Conservation (phyloP, 1,284 basidiomycete species). For the Neonothopanus nambi region DNA sequence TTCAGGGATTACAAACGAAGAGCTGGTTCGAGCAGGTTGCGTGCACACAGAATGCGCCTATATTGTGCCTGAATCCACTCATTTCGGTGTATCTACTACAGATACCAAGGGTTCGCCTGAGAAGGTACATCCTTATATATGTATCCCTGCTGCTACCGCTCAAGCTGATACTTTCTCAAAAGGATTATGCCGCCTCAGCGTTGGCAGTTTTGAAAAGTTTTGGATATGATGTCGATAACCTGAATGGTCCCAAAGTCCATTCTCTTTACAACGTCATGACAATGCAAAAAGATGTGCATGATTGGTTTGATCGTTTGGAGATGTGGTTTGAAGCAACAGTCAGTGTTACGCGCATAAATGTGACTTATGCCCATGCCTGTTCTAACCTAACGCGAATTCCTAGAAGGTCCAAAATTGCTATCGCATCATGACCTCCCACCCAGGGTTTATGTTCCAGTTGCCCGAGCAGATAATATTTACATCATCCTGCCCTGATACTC, state of each 20-base stretch:
- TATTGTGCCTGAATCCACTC: constrained; percentile 6
- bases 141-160: no score
- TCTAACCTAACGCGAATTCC: background rate
- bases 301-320: constrained; percentile 25
- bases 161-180: no score
- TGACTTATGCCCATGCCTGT: background rate
- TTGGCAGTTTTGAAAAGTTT: background rate
- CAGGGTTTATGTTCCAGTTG: background rate
- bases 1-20: background rate
- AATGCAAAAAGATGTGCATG: constrained; percentile 20
- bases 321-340: constrained; percentile 31
- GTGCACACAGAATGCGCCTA: constrained; percentile 6
- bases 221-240: constrained; percentile 12
- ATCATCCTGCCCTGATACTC: background rate
- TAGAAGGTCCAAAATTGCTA: background rate
- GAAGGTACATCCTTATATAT: no score
- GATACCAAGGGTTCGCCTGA: no score
- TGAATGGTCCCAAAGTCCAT: constrained; percentile 27
- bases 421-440: background rate
- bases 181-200: background rate
- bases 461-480: constrained; percentile 7
- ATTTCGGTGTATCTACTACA: constrained; percentile 1
- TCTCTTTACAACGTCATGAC: constrained; percentile 33
- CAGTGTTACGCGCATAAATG: constrained; percentile 8
- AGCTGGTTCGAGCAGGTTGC: background rate